Evolutionary conservation across 1,284 basidiomycete species (phyloP).

Genomic region (Ustilago nuda): DNA sequence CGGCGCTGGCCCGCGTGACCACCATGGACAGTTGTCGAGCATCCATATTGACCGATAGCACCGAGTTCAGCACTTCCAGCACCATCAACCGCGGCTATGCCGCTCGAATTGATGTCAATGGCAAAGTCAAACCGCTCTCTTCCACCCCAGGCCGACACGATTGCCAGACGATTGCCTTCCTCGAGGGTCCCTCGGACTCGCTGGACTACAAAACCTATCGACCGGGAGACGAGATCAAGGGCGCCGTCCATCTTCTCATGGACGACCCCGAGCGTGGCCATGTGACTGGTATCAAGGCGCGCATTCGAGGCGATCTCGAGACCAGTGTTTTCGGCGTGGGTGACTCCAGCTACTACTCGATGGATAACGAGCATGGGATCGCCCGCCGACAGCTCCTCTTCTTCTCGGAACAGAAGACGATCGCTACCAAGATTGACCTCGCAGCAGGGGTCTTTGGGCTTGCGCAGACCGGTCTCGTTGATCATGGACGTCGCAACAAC

Average conservation of each 20-base stretch:
- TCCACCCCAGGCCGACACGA: constrained; percentile 31
- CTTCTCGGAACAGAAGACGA: constrained; percentile 47
- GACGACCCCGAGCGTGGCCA: constrained; percentile 48
- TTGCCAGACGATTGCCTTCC: constrained; percentile 52
- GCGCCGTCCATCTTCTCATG: constrained; percentile 47
- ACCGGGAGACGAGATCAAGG: constrained; percentile 52
- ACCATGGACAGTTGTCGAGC: constrained; percentile 45
- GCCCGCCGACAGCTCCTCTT: constrained; percentile 50
- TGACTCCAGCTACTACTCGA: constrained; percentile 54
- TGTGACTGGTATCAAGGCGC: constrained; percentile 51
- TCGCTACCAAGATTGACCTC: constrained; percentile 41
- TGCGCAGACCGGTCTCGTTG: constrained; percentile 46
- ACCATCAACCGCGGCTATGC: constrained; percentile 52
- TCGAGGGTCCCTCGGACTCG: constrained; percentile 47
- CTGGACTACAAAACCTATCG: constrained; percentile 54
- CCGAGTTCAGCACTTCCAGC: constrained; percentile 54
- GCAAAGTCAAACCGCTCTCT: constrained; percentile 46
- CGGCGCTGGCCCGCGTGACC: constrained; percentile 26
- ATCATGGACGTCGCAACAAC: constrained; percentile 50
- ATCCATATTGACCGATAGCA: constrained; percentile 44
- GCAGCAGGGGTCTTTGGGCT: constrained; percentile 40
- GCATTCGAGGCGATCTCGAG: constrained; percentile 50
- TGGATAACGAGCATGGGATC: constrained; percentile 47
- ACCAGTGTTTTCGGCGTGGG: constrained; percentile 51
- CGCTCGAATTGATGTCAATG: constrained; percentile 50